Conservation (phyloP, 1,284 basidiomycete species). For the Agaricales sp. region DNA sequence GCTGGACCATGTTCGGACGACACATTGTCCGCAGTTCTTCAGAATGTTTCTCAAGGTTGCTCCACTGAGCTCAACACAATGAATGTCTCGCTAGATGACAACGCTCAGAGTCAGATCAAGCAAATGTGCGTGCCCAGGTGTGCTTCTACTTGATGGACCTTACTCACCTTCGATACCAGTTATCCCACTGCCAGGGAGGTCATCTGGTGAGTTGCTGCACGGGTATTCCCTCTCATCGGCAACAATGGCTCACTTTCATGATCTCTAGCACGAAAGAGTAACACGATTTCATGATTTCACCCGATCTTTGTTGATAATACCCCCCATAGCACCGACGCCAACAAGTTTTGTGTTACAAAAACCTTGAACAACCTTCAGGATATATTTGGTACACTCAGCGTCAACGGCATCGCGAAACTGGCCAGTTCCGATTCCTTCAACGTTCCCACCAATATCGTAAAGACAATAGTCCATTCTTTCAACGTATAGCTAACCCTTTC, state of each 20-base stretch:
- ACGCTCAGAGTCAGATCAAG: background rate
- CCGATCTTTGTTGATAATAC: too few species aligned
- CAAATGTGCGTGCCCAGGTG: background rate
- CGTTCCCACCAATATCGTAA: too few species aligned
- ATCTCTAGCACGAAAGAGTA: too few species aligned
- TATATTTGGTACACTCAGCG: background rate
- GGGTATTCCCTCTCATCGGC: constrained; percentile 13
- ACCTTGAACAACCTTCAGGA: background rate
- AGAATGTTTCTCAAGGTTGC: constrained; percentile 36
- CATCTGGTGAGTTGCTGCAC: constrained; percentile 5
- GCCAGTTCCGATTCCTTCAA: too few species aligned
- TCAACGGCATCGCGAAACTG: too few species aligned
- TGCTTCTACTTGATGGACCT: background rate
- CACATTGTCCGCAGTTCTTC: constrained; percentile 28
- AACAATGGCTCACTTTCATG: too few species aligned
- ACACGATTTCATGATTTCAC: too few species aligned
- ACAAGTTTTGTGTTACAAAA: background rate
- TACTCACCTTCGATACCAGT: background rate
- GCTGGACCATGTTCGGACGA: constrained; percentile 19
- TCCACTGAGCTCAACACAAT: constrained; percentile 30
- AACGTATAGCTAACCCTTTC: too few species aligned
- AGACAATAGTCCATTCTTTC: too few species aligned
- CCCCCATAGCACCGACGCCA: constrained; percentile 3
- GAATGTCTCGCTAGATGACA: constrained; percentile 14
- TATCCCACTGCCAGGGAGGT: background rate